phyloP scores from a whole-genome alignment of 2,329 filamentous ascomycete species.

The Alternaria triticina region DNA sequence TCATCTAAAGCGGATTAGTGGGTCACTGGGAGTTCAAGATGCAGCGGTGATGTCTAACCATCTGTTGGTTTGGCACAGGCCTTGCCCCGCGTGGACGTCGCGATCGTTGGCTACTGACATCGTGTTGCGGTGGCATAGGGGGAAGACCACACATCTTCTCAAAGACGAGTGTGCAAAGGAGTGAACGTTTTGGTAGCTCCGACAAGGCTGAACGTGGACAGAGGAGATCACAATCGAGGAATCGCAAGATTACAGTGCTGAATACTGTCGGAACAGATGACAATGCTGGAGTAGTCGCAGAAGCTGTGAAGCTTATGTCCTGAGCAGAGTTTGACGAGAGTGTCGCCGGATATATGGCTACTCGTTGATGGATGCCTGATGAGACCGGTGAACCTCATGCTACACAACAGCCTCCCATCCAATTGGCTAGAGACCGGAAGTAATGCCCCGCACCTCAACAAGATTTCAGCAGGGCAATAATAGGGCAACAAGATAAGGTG shows the following conservation, averaged over 20 bases:
- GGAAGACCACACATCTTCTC: background rate
- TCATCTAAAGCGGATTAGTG: background rate
- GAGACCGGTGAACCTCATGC: background rate
- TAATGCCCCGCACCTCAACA: background rate
- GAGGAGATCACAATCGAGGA: background rate
- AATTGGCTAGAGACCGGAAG: background rate
- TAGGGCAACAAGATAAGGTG: background rate
- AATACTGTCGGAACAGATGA: background rate
- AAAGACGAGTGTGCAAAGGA: background rate
- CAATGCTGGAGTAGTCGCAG: background rate
- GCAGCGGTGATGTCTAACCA: background rate
- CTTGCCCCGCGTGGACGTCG: background rate
- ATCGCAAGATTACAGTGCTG: background rate
- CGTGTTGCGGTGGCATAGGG: background rate
- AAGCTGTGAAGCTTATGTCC: background rate
- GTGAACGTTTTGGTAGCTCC: background rate
- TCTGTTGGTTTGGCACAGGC: background rate
- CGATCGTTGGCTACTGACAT: background rate
- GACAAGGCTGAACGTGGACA: background rate
- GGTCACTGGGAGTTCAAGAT: background rate
- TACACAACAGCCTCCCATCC: background rate
- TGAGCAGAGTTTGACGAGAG: background rate
- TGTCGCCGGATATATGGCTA: background rate
- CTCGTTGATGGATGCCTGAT: background rate
- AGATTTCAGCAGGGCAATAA: background rate